Base-by-base conservation (phyloP, 805 yeast genomes). In the Lachancea nothofagi region DNA sequence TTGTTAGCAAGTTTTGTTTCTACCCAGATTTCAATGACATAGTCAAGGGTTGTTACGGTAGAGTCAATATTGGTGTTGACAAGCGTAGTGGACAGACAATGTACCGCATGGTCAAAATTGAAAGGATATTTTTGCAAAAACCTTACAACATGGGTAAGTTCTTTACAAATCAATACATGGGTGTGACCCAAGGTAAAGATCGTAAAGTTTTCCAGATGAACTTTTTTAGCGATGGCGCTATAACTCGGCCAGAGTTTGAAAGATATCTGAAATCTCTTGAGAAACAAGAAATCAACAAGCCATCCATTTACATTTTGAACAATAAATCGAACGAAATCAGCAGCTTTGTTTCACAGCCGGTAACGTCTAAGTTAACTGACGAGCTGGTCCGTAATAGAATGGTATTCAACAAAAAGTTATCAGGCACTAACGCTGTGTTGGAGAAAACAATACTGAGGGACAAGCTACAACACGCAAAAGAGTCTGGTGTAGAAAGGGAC, bases 101-200 rank as follows among this genome's bases (percentile, higher is more conserved):
- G 38, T 90, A 93, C 63, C 74, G 97, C 52, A 74, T 90, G 76
- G 95, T 90, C 35, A 81, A 77, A 55, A 78, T 93, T 31, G 83
- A 80, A 49, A 81, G 75, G 40, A 75, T 83, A 7, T 74, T 72
- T 19, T 62, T 66, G 34, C 72, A 69, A 32, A 71, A 66, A 46
- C 75, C 78, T 13, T 78, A 78, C 54, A 62, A 59, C 25, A 66
- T 76, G 59, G 68, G 74, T 40, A 67, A 65, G 43, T 66, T 73
- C 34, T 67, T 65, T 21, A 77, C 78, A 2, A 75, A 77, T 48
- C 70, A 70, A 51, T 78, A 75, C 48, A 69, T 90, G 48, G 69
- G 77, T 38, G 90, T 86, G 10, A 73, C 89, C n/a, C 95, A 86
- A 57, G 96, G 95, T 36, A 77, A 80, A 27, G 77, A 74, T 47